Conservation (phyloP, 257 asterid genomes). For the Apocynum venetum region DNA sequence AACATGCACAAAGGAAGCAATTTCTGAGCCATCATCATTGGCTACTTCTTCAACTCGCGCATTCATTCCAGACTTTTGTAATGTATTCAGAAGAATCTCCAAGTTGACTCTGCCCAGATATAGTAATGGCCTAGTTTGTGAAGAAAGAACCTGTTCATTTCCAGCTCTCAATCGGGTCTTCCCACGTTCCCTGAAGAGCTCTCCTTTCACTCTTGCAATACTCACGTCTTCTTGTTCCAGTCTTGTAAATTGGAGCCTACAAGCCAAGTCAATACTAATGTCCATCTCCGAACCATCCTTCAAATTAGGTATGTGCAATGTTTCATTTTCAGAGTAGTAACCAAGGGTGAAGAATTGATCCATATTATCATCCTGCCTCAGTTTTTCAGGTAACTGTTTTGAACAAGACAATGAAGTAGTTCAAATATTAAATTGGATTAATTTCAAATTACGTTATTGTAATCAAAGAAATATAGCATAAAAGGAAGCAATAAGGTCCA, state of each 20-base stretch:
- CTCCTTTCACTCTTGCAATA: constrained; percentile 54
- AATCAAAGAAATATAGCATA: not conserved
- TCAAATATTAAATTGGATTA: not conserved
- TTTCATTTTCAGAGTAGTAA: constrained; percentile 48
- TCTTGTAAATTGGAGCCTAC: constrained; percentile 38
- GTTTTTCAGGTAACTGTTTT: constrained; percentile 56
- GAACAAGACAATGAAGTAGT: constrained; percentile 11
- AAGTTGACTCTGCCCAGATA: constrained; percentile 45
- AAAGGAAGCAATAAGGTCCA: not conserved
- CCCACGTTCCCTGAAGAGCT: constrained; percentile 51
- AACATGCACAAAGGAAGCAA: constrained; percentile 31
- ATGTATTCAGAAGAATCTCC: constrained; percentile 26
- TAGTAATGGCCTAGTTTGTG: constrained; percentile 34
- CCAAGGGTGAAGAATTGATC: constrained; percentile 32
- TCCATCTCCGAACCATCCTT: constrained; percentile 37
- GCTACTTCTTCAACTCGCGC: constrained; percentile 27
- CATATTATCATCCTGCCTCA: constrained; percentile 33
- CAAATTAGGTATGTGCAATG: constrained; percentile 38
- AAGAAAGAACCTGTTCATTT: constrained; percentile 27
- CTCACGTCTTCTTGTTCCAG: constrained; percentile 30
- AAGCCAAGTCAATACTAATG: constrained; percentile 45
- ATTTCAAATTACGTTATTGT: not conserved
- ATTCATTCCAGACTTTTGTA: constrained; percentile 45
- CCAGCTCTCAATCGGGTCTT: constrained; percentile 35
- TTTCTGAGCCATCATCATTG: constrained; percentile 25